phyloP scores from a whole-genome alignment of 805 yeast species.

The Saturnispora galanensis region DNA sequence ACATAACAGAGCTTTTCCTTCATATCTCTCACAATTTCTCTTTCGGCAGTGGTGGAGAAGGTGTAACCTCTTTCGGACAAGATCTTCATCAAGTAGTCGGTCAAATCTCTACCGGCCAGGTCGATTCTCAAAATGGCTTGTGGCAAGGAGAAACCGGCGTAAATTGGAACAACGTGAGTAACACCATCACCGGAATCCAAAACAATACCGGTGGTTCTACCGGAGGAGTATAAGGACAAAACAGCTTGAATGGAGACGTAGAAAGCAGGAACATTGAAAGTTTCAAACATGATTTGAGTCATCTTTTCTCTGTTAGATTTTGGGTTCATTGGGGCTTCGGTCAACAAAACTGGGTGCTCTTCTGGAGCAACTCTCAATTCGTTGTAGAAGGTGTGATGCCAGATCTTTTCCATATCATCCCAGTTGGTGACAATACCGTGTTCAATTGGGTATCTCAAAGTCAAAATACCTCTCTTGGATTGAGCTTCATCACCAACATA shows the following conservation, averaged over 20 bases:
- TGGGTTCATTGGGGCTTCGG: constrained; percentile 99
- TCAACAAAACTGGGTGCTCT: constrained; percentile 98
- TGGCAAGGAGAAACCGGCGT: constrained; percentile 98
- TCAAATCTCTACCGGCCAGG: constrained; percentile 99
- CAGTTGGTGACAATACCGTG: constrained; percentile 99
- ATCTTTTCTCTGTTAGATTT: constrained; percentile 99
- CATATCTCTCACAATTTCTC: constrained; percentile 90
- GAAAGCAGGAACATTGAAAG: constrained; percentile 98
- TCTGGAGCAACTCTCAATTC: constrained; percentile 99
- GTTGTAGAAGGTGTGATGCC: constrained; percentile 99
- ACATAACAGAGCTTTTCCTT: constrained; percentile 99
- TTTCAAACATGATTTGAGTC: constrained; percentile 99
- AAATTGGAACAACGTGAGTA: constrained; percentile 99
- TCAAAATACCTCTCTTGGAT: constrained; percentile 99
- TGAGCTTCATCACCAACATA: constrained; percentile 99
- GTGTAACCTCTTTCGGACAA: constrained; percentile 98
- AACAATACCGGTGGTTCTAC: constrained; percentile 99
- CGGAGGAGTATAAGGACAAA: constrained; percentile 94
- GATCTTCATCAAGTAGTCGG: constrained; percentile 98
- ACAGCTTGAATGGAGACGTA: constrained; percentile 97
- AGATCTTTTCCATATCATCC: constrained; percentile 99
- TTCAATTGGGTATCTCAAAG: constrained; percentile 98
- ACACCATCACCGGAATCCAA: constrained; percentile 99
- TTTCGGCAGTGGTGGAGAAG: constrained; percentile 98
- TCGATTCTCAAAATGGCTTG: constrained; percentile 98